phyloP scores from a whole-genome alignment of 306 rosid species.

The Luffa aegyptiaca region DNA sequence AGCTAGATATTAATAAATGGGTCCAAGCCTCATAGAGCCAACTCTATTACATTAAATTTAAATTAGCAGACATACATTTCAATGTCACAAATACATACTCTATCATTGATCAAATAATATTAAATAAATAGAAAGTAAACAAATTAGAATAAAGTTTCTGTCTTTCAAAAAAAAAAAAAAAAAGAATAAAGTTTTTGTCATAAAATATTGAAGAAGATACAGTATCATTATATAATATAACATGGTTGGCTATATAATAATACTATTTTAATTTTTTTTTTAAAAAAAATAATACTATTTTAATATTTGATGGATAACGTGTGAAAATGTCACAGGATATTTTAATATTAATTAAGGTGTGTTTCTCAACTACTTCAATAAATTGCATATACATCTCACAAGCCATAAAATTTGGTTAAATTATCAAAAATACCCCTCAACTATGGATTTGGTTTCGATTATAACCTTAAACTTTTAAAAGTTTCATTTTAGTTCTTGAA shows the following conservation, averaged over 20 bases:
- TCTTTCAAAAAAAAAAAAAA: background rate
- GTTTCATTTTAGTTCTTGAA: too few relatives aligned
- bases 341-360: background rate
- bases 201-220: background rate
- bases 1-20: too few relatives aligned
- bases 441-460: too few relatives aligned
- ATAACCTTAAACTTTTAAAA: too few relatives aligned
- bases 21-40: too few relatives aligned
- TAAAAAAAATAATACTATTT: background rate
- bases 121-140: background rate
- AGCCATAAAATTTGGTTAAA: too few relatives aligned
- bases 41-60: too few relatives aligned
- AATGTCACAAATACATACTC: too few relatives aligned
- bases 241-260: background rate
- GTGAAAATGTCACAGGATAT: background rate
- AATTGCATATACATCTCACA: background rate
- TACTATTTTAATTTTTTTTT: background rate
- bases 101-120: background rate
- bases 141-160: background rate
- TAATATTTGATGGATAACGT: background rate
- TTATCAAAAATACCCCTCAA: too few relatives aligned
- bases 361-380: background rate
- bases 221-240: background rate
- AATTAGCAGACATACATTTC: too few relatives aligned
- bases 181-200: background rate